Conservation (phyloP, 192 early-diverging fungal genomes). For the Coemansia sp. region DNA sequence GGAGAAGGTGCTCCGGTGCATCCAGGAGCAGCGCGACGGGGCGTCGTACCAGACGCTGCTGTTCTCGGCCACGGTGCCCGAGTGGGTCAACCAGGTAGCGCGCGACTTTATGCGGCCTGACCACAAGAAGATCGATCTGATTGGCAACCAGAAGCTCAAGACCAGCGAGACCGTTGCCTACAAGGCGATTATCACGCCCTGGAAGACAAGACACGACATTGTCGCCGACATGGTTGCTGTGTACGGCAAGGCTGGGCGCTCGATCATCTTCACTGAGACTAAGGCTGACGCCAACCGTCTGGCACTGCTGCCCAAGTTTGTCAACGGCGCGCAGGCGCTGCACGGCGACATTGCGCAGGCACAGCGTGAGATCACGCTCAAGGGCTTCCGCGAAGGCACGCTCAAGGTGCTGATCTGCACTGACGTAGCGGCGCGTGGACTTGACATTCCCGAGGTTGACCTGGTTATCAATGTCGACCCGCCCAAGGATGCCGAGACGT, state of each 20-base stretch:
- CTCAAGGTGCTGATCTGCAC: conserved; percentile 92
- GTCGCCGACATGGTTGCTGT: conserved; percentile 93
- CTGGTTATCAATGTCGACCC: conserved; percentile 97
- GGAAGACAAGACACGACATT: conserved; percentile 87
- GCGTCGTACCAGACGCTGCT: conserved; percentile 81
- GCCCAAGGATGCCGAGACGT: conserved; percentile 90
- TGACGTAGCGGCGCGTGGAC: conserved; percentile 93
- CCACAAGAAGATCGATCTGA: conserved; percentile 79
- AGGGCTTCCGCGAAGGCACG: conserved; percentile 91
- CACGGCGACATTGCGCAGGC: conserved; percentile 86
- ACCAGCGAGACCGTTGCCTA: conserved; percentile 88
- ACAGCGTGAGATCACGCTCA: conserved; percentile 91
- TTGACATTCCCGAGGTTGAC: conserved; percentile 97
- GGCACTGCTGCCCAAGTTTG: conserved; percentile 77
- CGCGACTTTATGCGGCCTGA: conserved; percentile 66
- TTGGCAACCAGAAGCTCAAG: conserved; percentile 86
- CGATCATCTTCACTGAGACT: conserved; percentile 95
- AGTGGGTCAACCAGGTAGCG: conserved; percentile 73
- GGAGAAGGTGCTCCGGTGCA: conserved; percentile 83
- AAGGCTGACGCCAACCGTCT: conserved; percentile 87
- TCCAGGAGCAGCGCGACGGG: conserved; percentile 76
- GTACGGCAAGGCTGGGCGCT: conserved; percentile 81
- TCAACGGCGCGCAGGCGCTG: conserved; percentile 86
- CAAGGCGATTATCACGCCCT: conserved; percentile 83
- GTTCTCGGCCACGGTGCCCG: conserved; percentile 95